These are phyloP conservation scores for Yarrowia galli DNA, from an alignment of 1,139 yeast species.

Conservation along the genomic window DNA sequence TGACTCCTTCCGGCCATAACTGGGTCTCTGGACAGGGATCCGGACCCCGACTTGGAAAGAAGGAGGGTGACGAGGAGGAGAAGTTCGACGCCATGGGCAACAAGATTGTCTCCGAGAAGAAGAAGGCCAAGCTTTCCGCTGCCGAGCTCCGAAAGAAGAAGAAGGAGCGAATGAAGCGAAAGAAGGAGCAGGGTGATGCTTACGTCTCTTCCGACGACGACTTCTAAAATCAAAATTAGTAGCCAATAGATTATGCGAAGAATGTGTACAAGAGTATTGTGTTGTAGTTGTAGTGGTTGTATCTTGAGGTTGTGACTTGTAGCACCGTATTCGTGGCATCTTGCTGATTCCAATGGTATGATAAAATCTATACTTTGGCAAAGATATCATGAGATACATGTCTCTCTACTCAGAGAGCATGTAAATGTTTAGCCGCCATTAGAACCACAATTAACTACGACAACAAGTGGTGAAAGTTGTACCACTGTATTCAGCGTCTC, in stretches of 20 bases:
- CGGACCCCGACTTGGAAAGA: conserved; percentile 97
- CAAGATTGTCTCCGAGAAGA: conserved; percentile 96
- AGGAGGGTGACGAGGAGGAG: conserved; percentile 97
- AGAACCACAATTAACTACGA: no score
- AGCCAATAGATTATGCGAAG: conserved; percentile 38
- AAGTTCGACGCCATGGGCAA: conserved; percentile 99
- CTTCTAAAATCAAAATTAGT: conserved; percentile 48
- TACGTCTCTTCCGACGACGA: conserved; percentile 97
- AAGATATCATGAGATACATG: no score
- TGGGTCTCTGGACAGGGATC: conserved; percentile 99
- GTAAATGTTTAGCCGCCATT: no score
- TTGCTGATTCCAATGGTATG: no score
- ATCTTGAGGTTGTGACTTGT: neutral
- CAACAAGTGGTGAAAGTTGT: no score
- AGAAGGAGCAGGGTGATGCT: conserved; percentile 99
- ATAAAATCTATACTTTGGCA: no score
- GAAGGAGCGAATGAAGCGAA: conserved; percentile 99
- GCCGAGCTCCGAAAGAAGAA: conserved; percentile 99
- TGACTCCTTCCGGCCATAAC: conserved; percentile 99
- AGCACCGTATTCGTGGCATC: no score
- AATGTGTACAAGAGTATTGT: no score
- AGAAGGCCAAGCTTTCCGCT: conserved; percentile 96
- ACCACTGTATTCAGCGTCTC: no score
- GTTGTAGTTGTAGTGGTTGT: neutral
- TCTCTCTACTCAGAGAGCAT: no score